Base-by-base conservation (phyloP, 2,329 filamentous ascomycete genomes). In the Talaromyces verruculosus region DNA sequence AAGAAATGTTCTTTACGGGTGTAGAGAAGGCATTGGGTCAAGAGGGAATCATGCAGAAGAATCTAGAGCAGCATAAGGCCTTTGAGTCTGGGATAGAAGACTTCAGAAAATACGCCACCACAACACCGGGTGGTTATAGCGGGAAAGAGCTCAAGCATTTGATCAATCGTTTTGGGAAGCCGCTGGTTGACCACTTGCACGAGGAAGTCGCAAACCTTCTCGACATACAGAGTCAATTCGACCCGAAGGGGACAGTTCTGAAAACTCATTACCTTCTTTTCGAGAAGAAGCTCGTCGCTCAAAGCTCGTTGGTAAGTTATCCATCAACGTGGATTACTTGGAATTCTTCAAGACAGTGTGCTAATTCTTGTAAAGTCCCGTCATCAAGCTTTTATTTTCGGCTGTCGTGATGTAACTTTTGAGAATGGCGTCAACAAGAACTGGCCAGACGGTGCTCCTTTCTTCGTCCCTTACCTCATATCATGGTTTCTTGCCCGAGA, bases 1-100 rank as follows among this genome's bases (percentile, higher is more conserved):
- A 76, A 69, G 51, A 70, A 15, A 59, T 67, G 11, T 72, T 76
- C 68, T 78, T 78, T 67, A 74, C 76, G 2, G 68, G 41, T 43
- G 71, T 78, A 25, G 75, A 76, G 65, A 60, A 63, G 51, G 66
- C 76, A 28, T 60, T 74, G 10, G 68, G 67, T 5, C 63, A 71
- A 28, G 51, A 70, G 51, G 74, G 72, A 25, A 61, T 77, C 60
- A 76, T 78, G 74, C 66, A 68, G 30, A 57, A 67, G 15, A 77
- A 76, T 64, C 67, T 76, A 22, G 73, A 74, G 61, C 73, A 78
- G 67, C 76, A 78, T 30, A 30, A 19, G 33, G 51, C 17, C 51
- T 57, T 57, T 57, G 51, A 57, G 28, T 35, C 51, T 11, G 28
- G 17, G 17, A 33, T 57, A 30, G 28, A 57, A 1, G 51, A 57